Evolutionary conservation across 139 green algal genomes (phyloP), one percentile per base, ranked within the genome.

Genomic region (Tetratostichococcus sp.): DNA sequence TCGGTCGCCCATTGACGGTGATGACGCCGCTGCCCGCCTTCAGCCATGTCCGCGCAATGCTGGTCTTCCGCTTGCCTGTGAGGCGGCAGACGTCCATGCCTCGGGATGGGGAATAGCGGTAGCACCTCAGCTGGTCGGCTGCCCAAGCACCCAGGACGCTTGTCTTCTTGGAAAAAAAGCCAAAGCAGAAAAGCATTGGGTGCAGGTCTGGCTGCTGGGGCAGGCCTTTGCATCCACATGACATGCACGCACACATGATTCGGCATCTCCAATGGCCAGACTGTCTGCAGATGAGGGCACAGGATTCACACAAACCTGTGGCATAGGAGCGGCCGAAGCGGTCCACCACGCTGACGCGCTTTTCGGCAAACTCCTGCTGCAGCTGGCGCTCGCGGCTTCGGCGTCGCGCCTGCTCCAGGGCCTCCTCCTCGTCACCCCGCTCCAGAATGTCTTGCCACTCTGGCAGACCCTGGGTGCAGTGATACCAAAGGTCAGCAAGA

Each of bases 1-100:
- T 70, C 0, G 85, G 83, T n/a, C 75, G 69, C 22, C 82, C 75
- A 82, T 98, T 98, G 32, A 98, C 80, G 6, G 80, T 73, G 3
- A 97, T 81, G 6, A 77, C 69, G 21, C 91, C 85, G 34, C 30
- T 57, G 2, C 77, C 77, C 5, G 6, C 23, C 72, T 68, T 62
- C 6, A 79, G 32, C 67, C 85, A 91, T 16, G 94, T 86, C 4
- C 75, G 65, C 17, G 90, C 89, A 2, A 89, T 69, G 66, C 76
- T 86, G 19, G 76, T 80, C 80, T 95, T 95, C 28, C 88, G 75
- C 80, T 88, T 92, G 50, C 91, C 89, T 68, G 62, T 26, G 16
- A 3, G 26, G 28, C 6, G 39, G 39, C 39, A 50, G 11, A 58
- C n/a, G n/a, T n/a, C n/a, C n/a, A n/a, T n/a, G n/a, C n/a, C n/a